These are phyloP conservation scores for Suillus discolor DNA, from an alignment of 768 basidiomycete genomes.

Conservation along the genomic window DNA sequence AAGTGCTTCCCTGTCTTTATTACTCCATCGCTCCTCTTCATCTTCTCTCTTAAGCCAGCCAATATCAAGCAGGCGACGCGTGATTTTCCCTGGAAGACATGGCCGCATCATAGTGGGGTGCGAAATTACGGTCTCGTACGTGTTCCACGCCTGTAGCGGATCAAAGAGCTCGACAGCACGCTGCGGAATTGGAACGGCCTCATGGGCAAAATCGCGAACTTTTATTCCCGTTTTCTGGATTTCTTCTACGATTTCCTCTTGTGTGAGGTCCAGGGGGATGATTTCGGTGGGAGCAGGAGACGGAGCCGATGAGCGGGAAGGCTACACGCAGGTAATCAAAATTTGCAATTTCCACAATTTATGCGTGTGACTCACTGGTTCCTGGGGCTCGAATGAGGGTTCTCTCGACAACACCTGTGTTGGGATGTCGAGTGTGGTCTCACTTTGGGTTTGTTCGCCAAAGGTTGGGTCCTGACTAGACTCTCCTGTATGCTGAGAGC, in stretches of 20 bases:
- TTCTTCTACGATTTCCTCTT: constrained; percentile 35
- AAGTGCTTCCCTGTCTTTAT: constrained; percentile 28
- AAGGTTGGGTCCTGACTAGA: constrained; percentile 25
- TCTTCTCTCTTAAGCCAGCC: constrained; percentile 28
- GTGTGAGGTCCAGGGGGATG: constrained; percentile 34
- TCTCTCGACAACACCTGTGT: constrained; percentile 12
- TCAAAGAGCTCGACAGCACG: constrained; percentile 32
- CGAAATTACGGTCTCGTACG: constrained; percentile 29
- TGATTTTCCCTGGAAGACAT: constrained; percentile 23
- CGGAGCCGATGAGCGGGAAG: constrained; percentile 24
- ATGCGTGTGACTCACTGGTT: constrained; percentile 23
- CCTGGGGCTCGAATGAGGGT: constrained; percentile 21
- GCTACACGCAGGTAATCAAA: constrained; percentile 12
- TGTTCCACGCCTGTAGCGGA: constrained; percentile 32
- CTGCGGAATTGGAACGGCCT: constrained; percentile 19
- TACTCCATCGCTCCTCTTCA: constrained; percentile 27
- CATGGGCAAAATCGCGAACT: constrained; percentile 35
- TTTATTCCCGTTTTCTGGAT: constrained; percentile 31
- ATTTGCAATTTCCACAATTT: background rate
- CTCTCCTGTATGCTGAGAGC: constrained; percentile 27
- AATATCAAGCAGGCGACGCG: constrained; percentile 33
- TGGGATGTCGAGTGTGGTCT: constrained; percentile 15
- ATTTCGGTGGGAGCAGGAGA: constrained; percentile 37
- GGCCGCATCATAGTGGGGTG: constrained; percentile 21
- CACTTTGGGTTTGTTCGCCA: constrained; percentile 29